These are phyloP conservation scores for Draba incana DNA, from an alignment of 345 rosid species.

Conservation along the genomic window DNA sequence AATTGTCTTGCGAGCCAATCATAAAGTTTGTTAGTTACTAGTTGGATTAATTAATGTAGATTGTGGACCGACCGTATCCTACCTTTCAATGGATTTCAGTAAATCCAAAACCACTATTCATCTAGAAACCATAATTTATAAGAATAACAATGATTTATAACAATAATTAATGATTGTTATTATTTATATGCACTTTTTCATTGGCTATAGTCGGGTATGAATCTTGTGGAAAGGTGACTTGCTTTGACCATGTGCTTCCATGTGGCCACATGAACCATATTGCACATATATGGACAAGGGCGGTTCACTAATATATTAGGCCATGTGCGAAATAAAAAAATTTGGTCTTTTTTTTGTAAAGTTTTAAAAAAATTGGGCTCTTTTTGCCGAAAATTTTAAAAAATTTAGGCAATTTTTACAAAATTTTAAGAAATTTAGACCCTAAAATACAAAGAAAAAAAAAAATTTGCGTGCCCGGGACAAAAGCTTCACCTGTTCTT, in stretches of 20 bases:
- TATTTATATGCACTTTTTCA: conserved; percentile 7
- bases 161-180: conserved; percentile 1
- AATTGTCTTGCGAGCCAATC: conserved; percentile 39
- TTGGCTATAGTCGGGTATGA: conserved; percentile 34
- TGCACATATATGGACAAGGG: conserved; percentile 16
- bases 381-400: no score
- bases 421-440: no score
- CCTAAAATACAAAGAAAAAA: no score
- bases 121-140: neutral
- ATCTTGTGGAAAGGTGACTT: conserved; percentile 28
- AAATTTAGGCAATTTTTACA: no score
- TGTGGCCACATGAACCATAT: conserved; percentile 45
- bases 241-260: conserved; percentile 40
- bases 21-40: conserved; percentile 41
- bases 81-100: conserved; percentile 29
- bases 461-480: no score
- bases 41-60: conserved; percentile 41
- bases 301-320: no score
- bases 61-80: conserved; percentile 42
- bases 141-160: neutral
- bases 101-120: conserved; percentile 28
- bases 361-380: no score
- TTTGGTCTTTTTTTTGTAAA: no score
- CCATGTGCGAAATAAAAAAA: no score
- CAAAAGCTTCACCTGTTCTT: no score